Evolutionary conservation across 306 rosid genomes (phyloP).

Genomic region (Oxytropis ochrocephala): DNA sequence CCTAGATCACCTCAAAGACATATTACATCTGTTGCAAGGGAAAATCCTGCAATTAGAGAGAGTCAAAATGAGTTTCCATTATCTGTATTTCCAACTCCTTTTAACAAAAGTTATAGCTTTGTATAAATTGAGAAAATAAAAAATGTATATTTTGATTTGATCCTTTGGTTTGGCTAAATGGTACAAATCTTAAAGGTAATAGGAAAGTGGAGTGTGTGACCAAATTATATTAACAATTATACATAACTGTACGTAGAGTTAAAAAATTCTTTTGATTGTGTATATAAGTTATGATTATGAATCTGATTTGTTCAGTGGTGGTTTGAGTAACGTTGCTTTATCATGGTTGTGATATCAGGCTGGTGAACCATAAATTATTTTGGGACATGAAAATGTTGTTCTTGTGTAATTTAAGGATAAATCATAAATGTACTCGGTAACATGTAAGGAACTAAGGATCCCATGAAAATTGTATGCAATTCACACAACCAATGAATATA

Average conservation of each 20-base stretch:
- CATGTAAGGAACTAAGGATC: no score
- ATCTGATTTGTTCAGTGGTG: not conserved
- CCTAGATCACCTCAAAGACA: conserved; percentile 52
- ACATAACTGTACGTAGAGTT: not conserved
- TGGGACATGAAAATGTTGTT: no score
- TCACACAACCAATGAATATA: no score
- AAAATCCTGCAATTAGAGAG: conserved; percentile 48
- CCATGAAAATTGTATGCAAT: no score
- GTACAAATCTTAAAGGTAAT: not conserved
- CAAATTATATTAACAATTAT: not conserved
- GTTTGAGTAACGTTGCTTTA: no score
- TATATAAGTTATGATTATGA: not conserved
- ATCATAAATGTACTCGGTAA: no score
- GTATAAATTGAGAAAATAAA: conserved; percentile 13
- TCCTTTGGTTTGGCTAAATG: not conserved
- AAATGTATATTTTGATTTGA: not conserved
- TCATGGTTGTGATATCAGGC: no score
- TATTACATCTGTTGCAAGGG: conserved; percentile 47
- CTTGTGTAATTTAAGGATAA: no score
- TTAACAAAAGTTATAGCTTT: conserved; percentile 33
- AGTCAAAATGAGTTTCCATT: conserved; percentile 17
- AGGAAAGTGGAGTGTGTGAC: conserved; percentile 1
- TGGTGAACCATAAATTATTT: no score
- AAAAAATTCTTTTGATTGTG: not conserved
- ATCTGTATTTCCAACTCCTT: conserved; percentile 40